These are phyloP conservation scores for Teratosphaeria nubilosa DNA, from an alignment of 2,329 filamentous ascomycete species.

Conservation along the genomic window DNA sequence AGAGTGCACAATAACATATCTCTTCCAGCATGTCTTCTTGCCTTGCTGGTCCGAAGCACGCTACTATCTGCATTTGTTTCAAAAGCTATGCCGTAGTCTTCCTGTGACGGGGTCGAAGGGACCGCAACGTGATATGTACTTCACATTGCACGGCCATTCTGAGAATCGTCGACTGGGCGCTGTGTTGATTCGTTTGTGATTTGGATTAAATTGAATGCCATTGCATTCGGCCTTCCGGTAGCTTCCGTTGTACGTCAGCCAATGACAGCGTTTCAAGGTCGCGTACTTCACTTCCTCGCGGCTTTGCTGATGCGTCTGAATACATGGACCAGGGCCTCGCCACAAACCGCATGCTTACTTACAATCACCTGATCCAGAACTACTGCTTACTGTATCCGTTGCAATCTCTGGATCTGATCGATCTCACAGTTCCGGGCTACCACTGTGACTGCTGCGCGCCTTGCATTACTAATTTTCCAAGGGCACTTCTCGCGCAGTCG, in stretches of 20 bases:
- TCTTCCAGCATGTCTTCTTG: background rate
- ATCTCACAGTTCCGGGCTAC: background rate
- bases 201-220: background rate
- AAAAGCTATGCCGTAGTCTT: too few relatives aligned
- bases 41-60: too few relatives aligned
- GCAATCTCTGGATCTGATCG: background rate
- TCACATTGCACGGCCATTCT: too few relatives aligned
- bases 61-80: too few relatives aligned
- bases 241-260: background rate
- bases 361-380: background rate
- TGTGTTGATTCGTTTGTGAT: background rate
- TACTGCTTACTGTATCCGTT: background rate
- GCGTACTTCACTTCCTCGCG: background rate
- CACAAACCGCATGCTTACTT: too few relatives aligned
- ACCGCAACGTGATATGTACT: too few relatives aligned
- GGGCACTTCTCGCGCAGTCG: background rate
- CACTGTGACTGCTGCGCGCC: background rate
- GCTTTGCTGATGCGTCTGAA: background rate
- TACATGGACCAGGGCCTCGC: background rate
- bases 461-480: background rate
- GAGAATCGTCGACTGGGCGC: background rate
- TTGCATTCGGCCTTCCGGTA: background rate
- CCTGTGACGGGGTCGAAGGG: too few relatives aligned
- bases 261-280: background rate
- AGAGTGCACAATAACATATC: background rate